A percentile compares a stretch with the other conserved stretches of the same genome.
phyloP scores from a whole-genome alignment of 1,284 basidiomycete genomes.

The Trichosporon coremiiforme region DNA sequence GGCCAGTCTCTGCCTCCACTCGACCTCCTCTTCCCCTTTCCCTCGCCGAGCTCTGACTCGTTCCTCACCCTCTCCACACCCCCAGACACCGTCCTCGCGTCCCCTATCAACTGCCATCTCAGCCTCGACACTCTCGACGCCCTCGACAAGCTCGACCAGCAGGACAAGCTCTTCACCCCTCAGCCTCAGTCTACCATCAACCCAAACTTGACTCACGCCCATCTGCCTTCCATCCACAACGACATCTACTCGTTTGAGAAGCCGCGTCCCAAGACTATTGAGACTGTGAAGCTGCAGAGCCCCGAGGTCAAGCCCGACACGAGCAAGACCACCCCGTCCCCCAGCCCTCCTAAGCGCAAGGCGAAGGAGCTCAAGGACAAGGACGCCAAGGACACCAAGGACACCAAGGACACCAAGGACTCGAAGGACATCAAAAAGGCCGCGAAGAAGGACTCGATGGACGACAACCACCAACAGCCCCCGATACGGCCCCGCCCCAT shows the following conservation, averaged over 20 bases:
- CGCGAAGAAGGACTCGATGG: constrained; percentile 1
- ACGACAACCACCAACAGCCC: constrained; percentile 13
- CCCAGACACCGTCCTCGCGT: constrained; percentile 9
- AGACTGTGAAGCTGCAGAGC: neutral
- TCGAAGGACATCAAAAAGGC: neutral
- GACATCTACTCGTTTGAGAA: neutral
- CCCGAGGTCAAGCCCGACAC: neutral
- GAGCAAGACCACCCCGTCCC: neutral
- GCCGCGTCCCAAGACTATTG: neutral
- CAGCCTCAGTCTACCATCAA: neutral
- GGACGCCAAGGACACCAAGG: neutral
- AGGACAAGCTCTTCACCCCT: constrained; percentile 9
- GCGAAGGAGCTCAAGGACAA: constrained; percentile 6
- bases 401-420: neutral
- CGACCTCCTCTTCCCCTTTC: constrained; percentile 12
- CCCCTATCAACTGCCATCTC: constrained; percentile 13
- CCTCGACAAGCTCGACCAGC: constrained; percentile 3
- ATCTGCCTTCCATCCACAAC: neutral
- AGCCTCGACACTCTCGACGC: constrained; percentile 8
- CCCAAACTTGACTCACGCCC: neutral
- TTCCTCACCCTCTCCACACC: constrained; percentile 7
- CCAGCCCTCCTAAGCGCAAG: constrained; percentile 1
- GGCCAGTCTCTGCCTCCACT: neutral
- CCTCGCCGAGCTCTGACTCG: neutral
- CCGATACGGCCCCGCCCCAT: constrained; percentile 14